A percentile compares a stretch with the other conserved stretches of the same genome.
phyloP scores from a whole-genome alignment of 129 eudicot genomes.

The Artemisia argyi region DNA sequence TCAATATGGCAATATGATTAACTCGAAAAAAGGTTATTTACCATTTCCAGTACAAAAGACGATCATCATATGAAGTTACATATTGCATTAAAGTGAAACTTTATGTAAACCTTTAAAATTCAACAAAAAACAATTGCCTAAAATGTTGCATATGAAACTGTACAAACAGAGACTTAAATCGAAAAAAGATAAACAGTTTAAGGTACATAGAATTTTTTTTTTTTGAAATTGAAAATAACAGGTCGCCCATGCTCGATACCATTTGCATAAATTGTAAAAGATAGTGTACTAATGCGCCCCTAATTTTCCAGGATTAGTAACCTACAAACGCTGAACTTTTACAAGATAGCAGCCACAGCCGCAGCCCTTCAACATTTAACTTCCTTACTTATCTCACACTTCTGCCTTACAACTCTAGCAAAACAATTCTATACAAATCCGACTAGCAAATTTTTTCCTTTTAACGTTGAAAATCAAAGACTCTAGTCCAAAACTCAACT shows the following conservation, averaged over 20 bases:
- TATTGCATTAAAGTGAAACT: too few relatives aligned
- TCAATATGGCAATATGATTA: too few relatives aligned
- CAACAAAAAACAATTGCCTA: too few relatives aligned
- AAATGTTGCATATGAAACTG: not conserved
- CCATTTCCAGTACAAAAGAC: too few relatives aligned
- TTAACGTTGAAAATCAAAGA: not conserved
- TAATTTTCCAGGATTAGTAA: not conserved
- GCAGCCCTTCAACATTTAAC: not conserved
- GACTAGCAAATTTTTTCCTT: not conserved
- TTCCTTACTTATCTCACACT: not conserved
- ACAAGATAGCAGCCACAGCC: not conserved
- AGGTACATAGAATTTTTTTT: not conserved
- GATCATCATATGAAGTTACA: too few relatives aligned
- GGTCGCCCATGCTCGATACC: not conserved
- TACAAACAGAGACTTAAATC: not conserved
- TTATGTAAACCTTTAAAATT: too few relatives aligned
- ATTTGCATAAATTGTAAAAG: not conserved
- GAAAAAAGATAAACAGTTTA: too few relatives aligned
- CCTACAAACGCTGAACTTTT: not conserved
- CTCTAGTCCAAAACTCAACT: not conserved
- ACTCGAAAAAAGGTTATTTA: too few relatives aligned
- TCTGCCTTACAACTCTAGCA: not conserved
- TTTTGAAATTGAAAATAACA: not conserved
- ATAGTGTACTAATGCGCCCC: not conserved
- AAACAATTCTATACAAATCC: not conserved